A percentile compares a stretch with the other conserved stretches of the same genome.
Evolutionary conservation across 495 filamentous ascomycete genomes (phyloP).

Genomic region (Lophium mytilinum): DNA sequence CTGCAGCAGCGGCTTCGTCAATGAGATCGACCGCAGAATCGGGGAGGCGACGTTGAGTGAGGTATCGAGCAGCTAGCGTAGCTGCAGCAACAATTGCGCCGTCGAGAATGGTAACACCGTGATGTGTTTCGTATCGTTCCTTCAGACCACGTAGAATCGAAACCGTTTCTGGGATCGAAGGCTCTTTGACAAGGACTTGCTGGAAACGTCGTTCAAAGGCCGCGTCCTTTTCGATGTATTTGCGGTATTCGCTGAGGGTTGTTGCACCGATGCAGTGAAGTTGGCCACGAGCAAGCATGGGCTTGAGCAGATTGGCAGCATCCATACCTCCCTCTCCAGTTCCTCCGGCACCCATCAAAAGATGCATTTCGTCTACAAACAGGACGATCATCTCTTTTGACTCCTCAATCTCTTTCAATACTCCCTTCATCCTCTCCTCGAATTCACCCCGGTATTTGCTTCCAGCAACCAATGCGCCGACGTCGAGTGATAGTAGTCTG

Average conservation of each 20-base stretch:
- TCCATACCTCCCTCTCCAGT: slow-evolving; percentile 97
- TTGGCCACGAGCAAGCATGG: slow-evolving; percentile 91
- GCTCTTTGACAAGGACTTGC: slow-evolving; percentile 93
- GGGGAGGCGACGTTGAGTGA: slow-evolving; percentile 81
- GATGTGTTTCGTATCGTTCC: slow-evolving; percentile 95
- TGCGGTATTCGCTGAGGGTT: slow-evolving; percentile 88
- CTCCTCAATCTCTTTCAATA: slow-evolving; percentile 91
- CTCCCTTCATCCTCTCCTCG: slow-evolving; percentile 97
- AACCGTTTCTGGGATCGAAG: slow-evolving; percentile 77
- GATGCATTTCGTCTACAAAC: slow-evolving; percentile 97
- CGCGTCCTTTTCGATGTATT: slow-evolving; percentile 97
- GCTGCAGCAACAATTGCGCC: slow-evolving; percentile 87
- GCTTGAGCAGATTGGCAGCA: slow-evolving; percentile 93
- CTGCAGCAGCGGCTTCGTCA: slow-evolving; percentile 92
- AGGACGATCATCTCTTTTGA: slow-evolving; percentile 96
- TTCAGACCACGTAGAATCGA: slow-evolving; percentile 96
- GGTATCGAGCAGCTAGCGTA: slow-evolving; percentile 80
- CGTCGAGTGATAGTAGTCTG: slow-evolving; percentile 87
- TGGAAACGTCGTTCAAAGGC: slow-evolving; percentile 98
- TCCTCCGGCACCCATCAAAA: slow-evolving; percentile 93
- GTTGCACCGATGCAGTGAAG: slow-evolving; percentile 97
- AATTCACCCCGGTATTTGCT: slow-evolving; percentile 98
- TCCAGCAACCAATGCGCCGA: slow-evolving; percentile 87
- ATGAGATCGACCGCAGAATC: slow-evolving; percentile 95
- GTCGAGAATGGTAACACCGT: slow-evolving; percentile 92